Conservation (phyloP, 2,329 filamentous ascomycete genomes). For the Colletotrichum lini region DNA sequence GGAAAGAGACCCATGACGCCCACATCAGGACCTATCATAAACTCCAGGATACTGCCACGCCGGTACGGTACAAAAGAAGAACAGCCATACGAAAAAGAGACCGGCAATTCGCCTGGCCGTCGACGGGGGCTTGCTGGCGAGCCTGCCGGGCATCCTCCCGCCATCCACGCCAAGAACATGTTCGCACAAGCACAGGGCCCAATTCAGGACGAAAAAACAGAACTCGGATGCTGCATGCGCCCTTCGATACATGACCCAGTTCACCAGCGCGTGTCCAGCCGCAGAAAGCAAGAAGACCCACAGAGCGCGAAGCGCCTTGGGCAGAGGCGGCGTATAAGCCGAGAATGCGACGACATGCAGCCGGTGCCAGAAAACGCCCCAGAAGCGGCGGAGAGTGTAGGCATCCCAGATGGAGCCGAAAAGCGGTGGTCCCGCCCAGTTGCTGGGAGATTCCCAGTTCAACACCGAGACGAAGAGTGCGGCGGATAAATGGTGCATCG, state of each 20-base stretch:
- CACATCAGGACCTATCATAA: background rate
- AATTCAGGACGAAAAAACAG: background rate
- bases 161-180: background rate
- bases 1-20: background rate
- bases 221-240: background rate
- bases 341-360: conserved; percentile 12
- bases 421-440: conserved; percentile 10
- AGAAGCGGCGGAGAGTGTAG: conserved; percentile 16
- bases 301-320: conserved; percentile 2
- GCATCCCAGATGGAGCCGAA: conserved; percentile 20
- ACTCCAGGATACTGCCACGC: conserved; percentile 17
- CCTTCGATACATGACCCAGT: conserved; percentile 9
- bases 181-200: conserved; percentile 7
- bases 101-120: background rate
- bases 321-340: conserved; percentile 2
- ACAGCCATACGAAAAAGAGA: conserved; percentile 7
- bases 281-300: conserved; percentile 19
- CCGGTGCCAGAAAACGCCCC: conserved; percentile 19
- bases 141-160: background rate
- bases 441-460: background rate
- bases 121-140: background rate
- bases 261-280: conserved; percentile 1
- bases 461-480: conserved; percentile 19
- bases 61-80: conserved; percentile 18
- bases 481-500: conserved; percentile 1